Percentiles rank a stretch among this genome's conserved stretches.
phyloP scores from a whole-genome alignment of 2,329 filamentous ascomycete species.

The Talaromyces atroroseus region DNA sequence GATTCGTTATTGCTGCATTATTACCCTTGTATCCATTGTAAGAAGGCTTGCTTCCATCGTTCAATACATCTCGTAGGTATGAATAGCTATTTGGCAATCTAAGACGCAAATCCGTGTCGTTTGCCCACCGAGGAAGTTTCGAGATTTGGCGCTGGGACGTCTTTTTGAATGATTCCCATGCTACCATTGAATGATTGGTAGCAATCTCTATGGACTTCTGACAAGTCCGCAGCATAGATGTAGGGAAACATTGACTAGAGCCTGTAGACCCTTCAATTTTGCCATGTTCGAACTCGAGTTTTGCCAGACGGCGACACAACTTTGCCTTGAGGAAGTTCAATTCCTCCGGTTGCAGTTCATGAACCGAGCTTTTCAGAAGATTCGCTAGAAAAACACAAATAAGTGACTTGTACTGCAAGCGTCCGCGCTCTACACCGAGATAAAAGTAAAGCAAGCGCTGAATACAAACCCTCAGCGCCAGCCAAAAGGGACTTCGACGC shows the following conservation, averaged over 20 bases:
- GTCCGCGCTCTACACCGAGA: slow-evolving; percentile 40
- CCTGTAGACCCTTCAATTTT: slow-evolving; percentile 16
- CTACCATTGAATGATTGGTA: too few species aligned
- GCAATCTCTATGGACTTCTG: too few species aligned
- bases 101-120: neutral
- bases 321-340: slow-evolving; percentile 46
- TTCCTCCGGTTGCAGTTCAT: slow-evolving; percentile 31
- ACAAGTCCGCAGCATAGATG: too few species aligned
- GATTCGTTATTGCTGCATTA: too few species aligned
- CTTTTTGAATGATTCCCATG: slow-evolving; percentile 41
- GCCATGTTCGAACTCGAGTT: slow-evolving; percentile 50
- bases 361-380: slow-evolving; percentile 40
- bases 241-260: neutral
- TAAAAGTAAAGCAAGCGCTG: slow-evolving; percentile 47
- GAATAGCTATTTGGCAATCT: neutral
- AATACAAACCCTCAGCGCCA: slow-evolving; percentile 55
- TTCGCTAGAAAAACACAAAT: slow-evolving; percentile 46
- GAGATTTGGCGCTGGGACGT: slow-evolving; percentile 24
- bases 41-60: too few species aligned
- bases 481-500: slow-evolving; percentile 58
- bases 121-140: neutral
- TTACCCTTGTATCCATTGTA: too few species aligned
- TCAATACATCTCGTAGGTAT: neutral
- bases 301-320: slow-evolving; percentile 53
- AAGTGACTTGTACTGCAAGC: slow-evolving; percentile 53